A percentile compares a stretch with the other conserved stretches of the same genome.
These are phyloP conservation scores for Claviceps cyperi DNA, from an alignment of 2,329 filamentous ascomycete species.

Conservation along the genomic window DNA sequence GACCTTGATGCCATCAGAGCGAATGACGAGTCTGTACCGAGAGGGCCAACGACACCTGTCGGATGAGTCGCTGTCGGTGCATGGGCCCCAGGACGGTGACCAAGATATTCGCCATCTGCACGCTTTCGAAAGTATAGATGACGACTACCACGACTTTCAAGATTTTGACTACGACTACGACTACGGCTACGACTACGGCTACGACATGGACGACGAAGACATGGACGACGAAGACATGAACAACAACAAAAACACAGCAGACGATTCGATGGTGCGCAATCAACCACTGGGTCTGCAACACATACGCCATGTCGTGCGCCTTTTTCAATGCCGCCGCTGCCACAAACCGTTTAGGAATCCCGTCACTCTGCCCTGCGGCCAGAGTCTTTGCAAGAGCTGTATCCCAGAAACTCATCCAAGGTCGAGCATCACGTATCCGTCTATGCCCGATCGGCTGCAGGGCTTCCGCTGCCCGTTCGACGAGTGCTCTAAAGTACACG, in stretches of 20 bases:
- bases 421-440: slow-evolving; percentile 64
- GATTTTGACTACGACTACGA: neutral
- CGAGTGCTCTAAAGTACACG: slow-evolving; percentile 56
- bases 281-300: slow-evolving; percentile 2
- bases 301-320: slow-evolving; percentile 34
- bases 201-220: neutral
- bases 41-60: neutral
- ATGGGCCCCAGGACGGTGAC: neutral
- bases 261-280: neutral
- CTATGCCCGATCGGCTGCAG: slow-evolving; percentile 46
- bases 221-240: no score
- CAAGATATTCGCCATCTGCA: neutral
- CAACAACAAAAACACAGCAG: no score
- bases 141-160: neutral
- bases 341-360: slow-evolving; percentile 53
- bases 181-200: no score
- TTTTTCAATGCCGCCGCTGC: slow-evolving; percentile 68
- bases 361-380: slow-evolving; percentile 68
- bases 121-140: neutral
- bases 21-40: neutral
- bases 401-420: slow-evolving; percentile 52
- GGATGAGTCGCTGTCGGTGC: neutral
- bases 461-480: slow-evolving; percentile 63
- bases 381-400: slow-evolving; percentile 61
- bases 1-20: neutral